Conservation (phyloP, 306 rosid species). For the Quercus gilva region DNA sequence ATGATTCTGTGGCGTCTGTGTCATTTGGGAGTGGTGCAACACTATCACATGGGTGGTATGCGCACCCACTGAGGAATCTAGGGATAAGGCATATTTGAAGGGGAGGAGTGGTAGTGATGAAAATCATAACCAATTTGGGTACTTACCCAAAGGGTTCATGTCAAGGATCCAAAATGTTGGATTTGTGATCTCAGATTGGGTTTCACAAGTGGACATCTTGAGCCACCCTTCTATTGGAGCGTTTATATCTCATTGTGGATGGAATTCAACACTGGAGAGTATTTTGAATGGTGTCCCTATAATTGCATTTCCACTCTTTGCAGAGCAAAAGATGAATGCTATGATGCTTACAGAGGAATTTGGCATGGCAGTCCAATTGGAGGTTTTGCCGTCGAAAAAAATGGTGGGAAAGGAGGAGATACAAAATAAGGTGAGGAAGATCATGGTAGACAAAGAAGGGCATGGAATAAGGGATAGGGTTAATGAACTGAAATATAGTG, state of each 20-base stretch:
- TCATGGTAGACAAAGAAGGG: conserved; percentile 16
- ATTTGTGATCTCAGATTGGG: conserved; percentile 30
- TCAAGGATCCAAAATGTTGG: conserved; percentile 30
- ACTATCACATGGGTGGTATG: conserved; percentile 71
- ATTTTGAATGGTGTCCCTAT: conserved; percentile 41
- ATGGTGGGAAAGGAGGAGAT: conserved; percentile 43
- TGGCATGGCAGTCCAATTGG: conserved; percentile 26
- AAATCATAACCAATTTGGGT: not conserved
- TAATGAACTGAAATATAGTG: conserved; percentile 17
- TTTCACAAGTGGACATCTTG: conserved; percentile 37
- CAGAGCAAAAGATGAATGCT: conserved; percentile 61
- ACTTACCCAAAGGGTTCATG: conserved; percentile 53
- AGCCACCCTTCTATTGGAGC: conserved; percentile 44
- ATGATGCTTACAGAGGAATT: conserved; percentile 40
- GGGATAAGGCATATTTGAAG: conserved; percentile 21
- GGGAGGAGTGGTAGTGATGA: not conserved
- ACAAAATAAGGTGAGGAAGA: conserved; percentile 25
- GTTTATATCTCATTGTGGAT: conserved; percentile 47
- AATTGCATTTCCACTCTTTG: conserved; percentile 56
- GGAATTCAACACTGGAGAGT: conserved; percentile 56
- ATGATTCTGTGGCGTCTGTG: conserved; percentile 46
- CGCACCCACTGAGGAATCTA: conserved; percentile 15
- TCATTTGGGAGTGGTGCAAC: conserved; percentile 73
- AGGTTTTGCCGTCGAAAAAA: conserved; percentile 24
- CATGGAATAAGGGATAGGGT: conserved; percentile 16